A percentile compares a stretch with the other conserved stretches of the same genome.
Conservation (phyloP, 139 green algal genomes). For the Chlamydomonas eustigma region DNA sequence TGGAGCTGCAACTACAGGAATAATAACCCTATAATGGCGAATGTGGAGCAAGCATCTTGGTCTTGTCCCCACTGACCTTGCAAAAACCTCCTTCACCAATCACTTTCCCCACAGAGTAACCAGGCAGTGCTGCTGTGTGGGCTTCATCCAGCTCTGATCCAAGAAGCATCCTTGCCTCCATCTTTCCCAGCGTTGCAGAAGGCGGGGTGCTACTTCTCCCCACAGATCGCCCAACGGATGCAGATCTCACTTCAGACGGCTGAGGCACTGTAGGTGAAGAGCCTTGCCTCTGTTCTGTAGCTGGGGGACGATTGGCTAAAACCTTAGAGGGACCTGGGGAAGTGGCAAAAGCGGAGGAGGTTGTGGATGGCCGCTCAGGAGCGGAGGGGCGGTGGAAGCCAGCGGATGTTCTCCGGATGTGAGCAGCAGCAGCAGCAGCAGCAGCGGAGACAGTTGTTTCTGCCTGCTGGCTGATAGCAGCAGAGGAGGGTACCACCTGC, state of each 20-base stretch:
- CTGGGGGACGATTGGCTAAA: background rate
- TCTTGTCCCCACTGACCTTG: conserved; percentile 38
- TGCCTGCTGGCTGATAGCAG: no score
- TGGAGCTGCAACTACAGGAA: background rate
- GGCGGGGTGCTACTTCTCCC: no score
- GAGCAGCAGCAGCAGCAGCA: no score
- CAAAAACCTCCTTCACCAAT: conserved; percentile 87
- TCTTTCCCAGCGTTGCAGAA: background rate
- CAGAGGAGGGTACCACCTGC: no score
- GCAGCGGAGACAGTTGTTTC: no score
- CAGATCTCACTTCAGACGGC: no score
- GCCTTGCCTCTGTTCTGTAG: no score
- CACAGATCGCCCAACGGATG: no score
- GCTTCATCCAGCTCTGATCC: conserved; percentile 3
- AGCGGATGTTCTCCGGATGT: no score
- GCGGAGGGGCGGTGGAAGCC: no score
- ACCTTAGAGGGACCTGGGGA: background rate
- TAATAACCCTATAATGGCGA: background rate
- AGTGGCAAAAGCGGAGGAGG: background rate
- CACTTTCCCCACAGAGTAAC: conserved; percentile 72
- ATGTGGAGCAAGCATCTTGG: background rate
- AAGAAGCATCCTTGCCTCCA: background rate
- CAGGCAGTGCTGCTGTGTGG: conserved; percentile 36
- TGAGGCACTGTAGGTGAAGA: background rate
- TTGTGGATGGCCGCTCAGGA: no score